phyloP scores from a whole-genome alignment of 805 yeast species.

The Dipodascopsis uninucleata region DNA sequence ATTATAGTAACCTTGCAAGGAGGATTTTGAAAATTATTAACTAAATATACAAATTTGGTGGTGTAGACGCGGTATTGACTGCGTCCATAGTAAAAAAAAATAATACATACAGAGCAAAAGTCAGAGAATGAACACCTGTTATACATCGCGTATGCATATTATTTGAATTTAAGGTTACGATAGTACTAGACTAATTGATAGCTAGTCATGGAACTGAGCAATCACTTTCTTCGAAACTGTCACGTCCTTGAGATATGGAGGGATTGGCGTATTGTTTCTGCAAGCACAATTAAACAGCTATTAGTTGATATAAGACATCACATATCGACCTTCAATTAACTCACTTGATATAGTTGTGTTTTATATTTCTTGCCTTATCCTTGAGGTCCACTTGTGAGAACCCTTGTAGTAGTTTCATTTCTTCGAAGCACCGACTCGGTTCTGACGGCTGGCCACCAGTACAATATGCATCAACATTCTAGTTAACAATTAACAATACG shows the following conservation, averaged over 20 bases:
- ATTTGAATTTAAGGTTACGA: too few species aligned
- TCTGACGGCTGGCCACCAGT: slow-evolving; percentile 1
- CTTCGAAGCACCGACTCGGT: background rate
- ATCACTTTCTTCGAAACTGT: slow-evolving; percentile 2
- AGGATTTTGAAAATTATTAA: too few species aligned
- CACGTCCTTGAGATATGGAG: background rate
- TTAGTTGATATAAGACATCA: background rate
- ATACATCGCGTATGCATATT: too few species aligned
- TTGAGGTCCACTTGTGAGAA: slow-evolving; percentile 16
- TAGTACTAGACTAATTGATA: too few species aligned
- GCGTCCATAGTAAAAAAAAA: too few species aligned
- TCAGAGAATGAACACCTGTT: too few species aligned
- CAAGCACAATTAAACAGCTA: background rate
- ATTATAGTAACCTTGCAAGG: too few species aligned
- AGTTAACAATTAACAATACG: too few species aligned
- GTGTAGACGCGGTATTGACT: too few species aligned
- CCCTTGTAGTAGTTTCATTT: slow-evolving; percentile 13
- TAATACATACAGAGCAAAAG: too few species aligned
- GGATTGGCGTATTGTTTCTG: background rate
- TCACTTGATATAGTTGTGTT: slow-evolving; percentile 11
- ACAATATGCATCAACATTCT: background rate
- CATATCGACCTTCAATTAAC: background rate
- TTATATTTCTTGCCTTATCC: slow-evolving; percentile 24
- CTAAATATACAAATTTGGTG: too few species aligned
- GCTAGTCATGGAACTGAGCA: too few species aligned